Base-by-base conservation (phyloP, 805 yeast genomes). In the Candida succiphila region DNA sequence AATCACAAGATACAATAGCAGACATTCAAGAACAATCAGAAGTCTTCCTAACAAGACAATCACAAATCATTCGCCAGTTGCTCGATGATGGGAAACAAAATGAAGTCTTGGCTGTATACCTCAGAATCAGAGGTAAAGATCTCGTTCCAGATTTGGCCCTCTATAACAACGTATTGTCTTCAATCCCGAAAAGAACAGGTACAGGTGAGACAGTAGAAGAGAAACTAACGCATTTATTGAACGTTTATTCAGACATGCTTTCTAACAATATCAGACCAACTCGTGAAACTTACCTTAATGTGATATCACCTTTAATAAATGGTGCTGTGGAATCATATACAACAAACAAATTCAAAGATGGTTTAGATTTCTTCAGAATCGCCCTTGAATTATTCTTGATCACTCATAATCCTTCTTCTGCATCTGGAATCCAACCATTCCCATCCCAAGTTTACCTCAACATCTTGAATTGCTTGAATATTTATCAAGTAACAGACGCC, bases 201-300 rank as follows among this genome's bases (percentile, higher is more conserved):
- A 65, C 67, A 35, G 70, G 69, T 36, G 69, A 65, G 40, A 61
- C 75, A 18, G 54, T 72, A 6, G 86, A 81, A 49, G 68, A 67
- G 30, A 71, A 69, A 48, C 61, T 81, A 49, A 78, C 83, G 2
- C 72, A 68, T 34, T 51, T 81, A 37, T 56, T 81, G 41, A 77
- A 74, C 16, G 75, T 78, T 24, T 81, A 81, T 48, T 82, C 81
- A 32, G 87, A 78, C 44, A 57, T 79, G 49, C 60, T 81, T 25
- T 48, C 69, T 17, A 62, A 65, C 41, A 63, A 61, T 39, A 38
- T 72, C 26, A 76, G 72, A 48, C 92, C 92, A 14, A 62, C 67
- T 18, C 45, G 51, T 27, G 60, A 58, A 15, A 78, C 83, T 7
- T 80, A 72, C 51, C 60, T 69, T 43, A 50, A 70, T 3, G 66